A percentile compares a stretch with the other conserved stretches of the same genome.
phyloP scores from a whole-genome alignment of 257 asterid genomes.

The Plantago major region DNA sequence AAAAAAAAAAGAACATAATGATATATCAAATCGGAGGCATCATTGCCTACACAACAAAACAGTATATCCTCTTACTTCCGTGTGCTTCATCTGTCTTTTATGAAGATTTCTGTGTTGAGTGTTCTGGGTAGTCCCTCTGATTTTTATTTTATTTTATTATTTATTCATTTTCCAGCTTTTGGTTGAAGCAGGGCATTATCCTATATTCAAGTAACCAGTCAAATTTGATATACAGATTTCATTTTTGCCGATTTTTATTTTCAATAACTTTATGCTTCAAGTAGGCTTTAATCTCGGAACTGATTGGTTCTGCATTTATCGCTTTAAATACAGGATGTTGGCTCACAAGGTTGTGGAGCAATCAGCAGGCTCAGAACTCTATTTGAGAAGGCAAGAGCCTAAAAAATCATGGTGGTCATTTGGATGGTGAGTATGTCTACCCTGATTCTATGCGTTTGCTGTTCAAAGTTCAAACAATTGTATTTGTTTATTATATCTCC shows the following conservation, averaged over 20 bases:
- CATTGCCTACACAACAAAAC: too few relatives aligned
- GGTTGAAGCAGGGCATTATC: too few relatives aligned
- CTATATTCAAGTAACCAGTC: too few relatives aligned
- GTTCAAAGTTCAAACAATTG: slow-evolving; percentile 4
- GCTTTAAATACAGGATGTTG: slow-evolving; percentile 67
- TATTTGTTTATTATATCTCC: slow-evolving; percentile 18
- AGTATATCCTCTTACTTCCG: too few relatives aligned
- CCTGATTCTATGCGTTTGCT: slow-evolving; percentile 13
- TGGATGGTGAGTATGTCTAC: slow-evolving; percentile 63
- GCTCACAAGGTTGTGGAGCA: slow-evolving; percentile 95
- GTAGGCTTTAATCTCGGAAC: slow-evolving; percentile 14
- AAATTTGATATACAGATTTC: too few relatives aligned
- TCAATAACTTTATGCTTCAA: not conserved
- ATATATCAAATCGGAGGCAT: not conserved
- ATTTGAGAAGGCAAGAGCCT: slow-evolving; percentile 47
- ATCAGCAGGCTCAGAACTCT: slow-evolving; percentile 53
- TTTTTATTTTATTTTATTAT: too few relatives aligned
- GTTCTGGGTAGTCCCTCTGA: too few relatives aligned
- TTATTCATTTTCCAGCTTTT: too few relatives aligned
- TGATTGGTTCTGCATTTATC: slow-evolving; percentile 19
- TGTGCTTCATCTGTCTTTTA: too few relatives aligned
- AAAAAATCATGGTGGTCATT: slow-evolving; percentile 91
- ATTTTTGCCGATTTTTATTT: too few relatives aligned
- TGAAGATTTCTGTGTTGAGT: too few relatives aligned
- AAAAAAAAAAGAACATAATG: not conserved